Evolutionary conservation across 78 protist genomes (phyloP).

Genomic region (Isochrysis galbana): DNA sequence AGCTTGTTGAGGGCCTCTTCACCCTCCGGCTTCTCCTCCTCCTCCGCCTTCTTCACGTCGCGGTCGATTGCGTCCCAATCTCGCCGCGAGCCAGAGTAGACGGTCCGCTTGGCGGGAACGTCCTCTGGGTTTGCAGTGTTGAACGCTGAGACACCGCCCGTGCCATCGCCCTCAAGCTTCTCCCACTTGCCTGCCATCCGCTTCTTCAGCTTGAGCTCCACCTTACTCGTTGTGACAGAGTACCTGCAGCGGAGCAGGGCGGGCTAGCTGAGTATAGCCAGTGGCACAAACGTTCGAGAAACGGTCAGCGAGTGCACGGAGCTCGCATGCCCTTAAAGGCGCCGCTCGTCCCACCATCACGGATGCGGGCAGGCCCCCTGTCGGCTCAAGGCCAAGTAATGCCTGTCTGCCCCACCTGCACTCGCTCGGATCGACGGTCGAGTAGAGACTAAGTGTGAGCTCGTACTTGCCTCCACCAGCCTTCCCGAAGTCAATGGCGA

Average conservation of each 20-base stretch:
- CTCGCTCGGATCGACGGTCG: neutral
- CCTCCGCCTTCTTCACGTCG: neutral
- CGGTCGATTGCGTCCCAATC: neutral
- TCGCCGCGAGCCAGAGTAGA: neutral
- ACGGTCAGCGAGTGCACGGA: too few relatives aligned
- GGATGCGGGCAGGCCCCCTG: too few relatives aligned
- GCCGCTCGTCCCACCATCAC: too few relatives aligned
- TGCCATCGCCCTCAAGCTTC: neutral
- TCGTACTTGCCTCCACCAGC: neutral
- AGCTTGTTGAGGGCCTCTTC: constrained; percentile 30
- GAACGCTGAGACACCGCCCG: neutral
- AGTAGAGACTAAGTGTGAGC: neutral
- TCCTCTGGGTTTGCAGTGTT: too few relatives aligned
- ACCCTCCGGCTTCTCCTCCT: constrained; percentile 19
- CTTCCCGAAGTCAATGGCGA: neutral
- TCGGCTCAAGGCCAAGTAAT: too few relatives aligned
- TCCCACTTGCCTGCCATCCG: constrained; percentile 39
- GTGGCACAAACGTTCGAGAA: too few relatives aligned
- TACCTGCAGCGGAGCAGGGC: too few relatives aligned
- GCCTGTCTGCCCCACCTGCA: too few relatives aligned
- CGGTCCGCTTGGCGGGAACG: too few relatives aligned
- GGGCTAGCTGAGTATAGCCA: too few relatives aligned
- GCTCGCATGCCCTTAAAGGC: too few relatives aligned
- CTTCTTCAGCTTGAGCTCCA: constrained; percentile 69
- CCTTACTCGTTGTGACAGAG: neutral